Evolutionary conservation across 805 yeast species (phyloP), one percentile per base, ranked within the genome.

Genomic region (Candida morakotiae): DNA sequence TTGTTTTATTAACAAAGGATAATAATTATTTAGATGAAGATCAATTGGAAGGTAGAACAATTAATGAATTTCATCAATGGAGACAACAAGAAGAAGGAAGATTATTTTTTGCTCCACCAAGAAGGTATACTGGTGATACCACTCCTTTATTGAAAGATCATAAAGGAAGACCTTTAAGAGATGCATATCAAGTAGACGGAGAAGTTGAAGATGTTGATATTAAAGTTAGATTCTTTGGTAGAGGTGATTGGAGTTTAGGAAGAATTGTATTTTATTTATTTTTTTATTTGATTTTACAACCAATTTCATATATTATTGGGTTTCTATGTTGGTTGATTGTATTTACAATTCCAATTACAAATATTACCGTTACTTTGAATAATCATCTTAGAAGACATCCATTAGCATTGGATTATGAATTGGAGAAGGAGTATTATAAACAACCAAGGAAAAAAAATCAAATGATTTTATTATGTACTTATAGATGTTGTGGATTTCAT

Each of bases 341-440:
- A 0, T 82, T 93, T 56, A 79, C 96, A 5, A 87, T 91, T 33
- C 98, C 98, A 28, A 87, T 93, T 94, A 80, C 94, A 13, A 87
- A 87, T 37, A 83, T 87, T 13, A 65, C 84, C 19, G 60, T 69
- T 48, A 79, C 81, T 15, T 58, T 93, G 23, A 71, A 83, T 47
- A 74, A 76, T 41, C 97, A 93, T 58, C 66, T 89, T 40, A 79
- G 95, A 51, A 76, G 89, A 40, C 96, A 89, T 57, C 98, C 98
- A 0, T 64, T 91, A 39, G 96, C 95, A 0, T 62, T 91, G n/a
- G 77, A 81, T 18, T 85, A 87, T 37, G 81, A 79, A 51, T 64
- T 67, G 40, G 87, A 82, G 44, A 68, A 68, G 42, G 61, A 62
- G 6, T 74, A 72, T 48, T 73, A 76, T 36, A 54, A 54, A 24